Percentiles rank a stretch among this genome's conserved stretches.
phyloP scores from a whole-genome alignment of 345 rosid species.

The Bruguiera sexangula region DNA sequence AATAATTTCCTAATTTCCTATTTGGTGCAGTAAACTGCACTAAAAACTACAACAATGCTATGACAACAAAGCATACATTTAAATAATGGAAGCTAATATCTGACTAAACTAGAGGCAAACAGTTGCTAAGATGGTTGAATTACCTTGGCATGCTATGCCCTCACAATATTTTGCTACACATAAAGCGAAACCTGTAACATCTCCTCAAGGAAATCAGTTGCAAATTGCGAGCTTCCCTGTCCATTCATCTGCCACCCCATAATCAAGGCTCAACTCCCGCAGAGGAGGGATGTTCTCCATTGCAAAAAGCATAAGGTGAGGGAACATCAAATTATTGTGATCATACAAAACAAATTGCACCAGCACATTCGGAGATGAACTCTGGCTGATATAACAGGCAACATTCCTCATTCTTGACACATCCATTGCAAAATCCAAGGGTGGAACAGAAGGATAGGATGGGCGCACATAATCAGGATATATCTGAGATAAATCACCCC shows the following conservation, averaged over 20 bases:
- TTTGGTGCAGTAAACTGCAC: too few species aligned
- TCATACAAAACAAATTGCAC: conserved; percentile 82
- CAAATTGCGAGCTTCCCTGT: conserved; percentile 74
- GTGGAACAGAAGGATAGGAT: conserved; percentile 63
- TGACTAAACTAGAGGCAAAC: background rate
- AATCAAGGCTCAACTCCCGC: conserved; percentile 89
- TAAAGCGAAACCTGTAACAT: conserved; percentile 7
- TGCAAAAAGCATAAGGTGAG: conserved; percentile 89
- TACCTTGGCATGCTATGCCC: conserved; percentile 38
- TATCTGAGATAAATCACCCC: conserved; percentile 88
- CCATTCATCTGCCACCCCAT: conserved; percentile 83
- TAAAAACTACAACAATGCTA: too few species aligned
- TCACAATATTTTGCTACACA: conserved; percentile 17
- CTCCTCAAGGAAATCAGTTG: conserved; percentile 37
- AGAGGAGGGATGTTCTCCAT: conserved; percentile 86
- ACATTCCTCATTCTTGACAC: conserved; percentile 92
- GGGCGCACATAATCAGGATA: conserved; percentile 51
- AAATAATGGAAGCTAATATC: too few species aligned
- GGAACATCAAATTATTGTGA: conserved; percentile 84
- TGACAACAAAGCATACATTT: too few species aligned
- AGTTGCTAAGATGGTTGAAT: background rate
- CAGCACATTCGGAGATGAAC: conserved; percentile 74
- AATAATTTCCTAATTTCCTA: too few species aligned
- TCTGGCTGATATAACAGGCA: conserved; percentile 91
- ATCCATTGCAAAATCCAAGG: conserved; percentile 90